Percentiles rank a stretch among this genome's conserved stretches.
Conservation (phyloP, 805 yeast species). For the Myxozyma melibiosi region DNA sequence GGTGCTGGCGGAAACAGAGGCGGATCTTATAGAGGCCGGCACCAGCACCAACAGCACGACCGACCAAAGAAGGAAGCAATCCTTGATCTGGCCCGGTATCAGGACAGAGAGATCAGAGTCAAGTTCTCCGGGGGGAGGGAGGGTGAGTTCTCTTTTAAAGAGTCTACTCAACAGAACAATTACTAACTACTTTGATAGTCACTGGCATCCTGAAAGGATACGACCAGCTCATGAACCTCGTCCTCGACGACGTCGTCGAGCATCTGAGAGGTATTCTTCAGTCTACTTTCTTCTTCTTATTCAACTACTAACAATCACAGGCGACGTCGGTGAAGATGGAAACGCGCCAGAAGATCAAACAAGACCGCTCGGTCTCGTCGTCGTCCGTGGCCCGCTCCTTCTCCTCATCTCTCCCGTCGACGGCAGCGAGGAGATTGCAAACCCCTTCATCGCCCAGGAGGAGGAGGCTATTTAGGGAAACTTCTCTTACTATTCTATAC, state of each 20-base stretch:
- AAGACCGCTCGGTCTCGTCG: constrained; percentile 73
- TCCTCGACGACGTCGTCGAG: constrained; percentile 66
- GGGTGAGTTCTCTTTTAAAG: constrained; percentile 33
- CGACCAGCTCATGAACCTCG: constrained; percentile 91
- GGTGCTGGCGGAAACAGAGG: constrained; percentile 19
- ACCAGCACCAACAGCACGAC: constrained; percentile 45
- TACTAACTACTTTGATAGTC: constrained; percentile 41
- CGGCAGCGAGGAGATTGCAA: constrained; percentile 69
- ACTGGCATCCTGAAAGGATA: constrained; percentile 83
- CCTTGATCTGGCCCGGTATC: constrained; percentile 73
- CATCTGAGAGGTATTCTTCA: constrained; percentile 51
- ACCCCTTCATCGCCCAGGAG: constrained; percentile 57
- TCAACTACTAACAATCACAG: constrained; percentile 4
- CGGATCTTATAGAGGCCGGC: constrained; percentile 21
- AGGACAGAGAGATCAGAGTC: constrained; percentile 71
- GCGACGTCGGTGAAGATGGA: constrained; percentile 65
- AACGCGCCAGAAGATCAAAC: constrained; percentile 54
- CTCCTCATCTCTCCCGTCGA: constrained; percentile 70
- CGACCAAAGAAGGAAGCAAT: constrained; percentile 92
- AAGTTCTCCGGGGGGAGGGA: constrained; percentile 85
- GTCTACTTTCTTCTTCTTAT: not conserved
- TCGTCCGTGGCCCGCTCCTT: constrained; percentile 81
- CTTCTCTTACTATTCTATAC: not conserved
- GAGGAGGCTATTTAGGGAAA: constrained; percentile 9
- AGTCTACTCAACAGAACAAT: not conserved